These are phyloP conservation scores for Leccinum truebloodii DNA, from an alignment of 768 basidiomycete species.

Conservation along the genomic window DNA sequence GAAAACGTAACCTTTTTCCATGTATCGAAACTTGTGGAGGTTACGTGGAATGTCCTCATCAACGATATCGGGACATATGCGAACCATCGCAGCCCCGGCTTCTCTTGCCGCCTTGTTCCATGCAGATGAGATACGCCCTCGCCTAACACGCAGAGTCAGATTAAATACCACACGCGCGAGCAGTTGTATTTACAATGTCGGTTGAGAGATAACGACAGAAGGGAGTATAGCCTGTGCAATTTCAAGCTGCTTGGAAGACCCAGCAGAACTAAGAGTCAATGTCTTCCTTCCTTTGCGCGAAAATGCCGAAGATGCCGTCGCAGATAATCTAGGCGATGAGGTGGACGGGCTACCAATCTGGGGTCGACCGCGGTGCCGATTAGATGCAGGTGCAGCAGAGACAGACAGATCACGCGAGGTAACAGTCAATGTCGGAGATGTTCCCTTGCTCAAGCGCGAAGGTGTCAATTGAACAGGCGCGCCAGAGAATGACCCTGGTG, in stretches of 20 bases:
- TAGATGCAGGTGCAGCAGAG: slow-evolving; percentile 13
- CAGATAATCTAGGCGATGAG: slow-evolving; percentile 12
- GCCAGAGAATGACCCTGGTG: slow-evolving; percentile 10
- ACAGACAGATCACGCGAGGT: slow-evolving; percentile 16
- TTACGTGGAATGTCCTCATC: slow-evolving; percentile 43
- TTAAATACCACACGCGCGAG: not conserved
- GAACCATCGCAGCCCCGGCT: slow-evolving; percentile 33
- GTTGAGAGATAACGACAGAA: slow-evolving; percentile 20
- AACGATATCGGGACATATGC: slow-evolving; percentile 36
- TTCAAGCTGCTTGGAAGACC: slow-evolving; percentile 11
- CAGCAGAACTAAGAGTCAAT: slow-evolving; percentile 15
- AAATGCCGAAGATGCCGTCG: not conserved
- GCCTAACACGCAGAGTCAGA: slow-evolving; percentile 17
- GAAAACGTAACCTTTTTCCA: slow-evolving; percentile 55
- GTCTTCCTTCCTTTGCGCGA: slow-evolving; percentile 8
- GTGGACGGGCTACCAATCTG: slow-evolving; percentile 11
- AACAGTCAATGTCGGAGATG: slow-evolving; percentile 15
- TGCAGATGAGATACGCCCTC: slow-evolving; percentile 25
- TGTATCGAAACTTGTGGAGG: slow-evolving; percentile 47
- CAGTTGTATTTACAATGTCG: slow-evolving; percentile 21
- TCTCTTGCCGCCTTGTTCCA: slow-evolving; percentile 34
- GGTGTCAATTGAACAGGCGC: slow-evolving; percentile 7
- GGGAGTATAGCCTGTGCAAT: slow-evolving; percentile 8
- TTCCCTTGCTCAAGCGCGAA: slow-evolving; percentile 4
- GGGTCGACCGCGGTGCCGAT: slow-evolving; percentile 8